Base-by-base conservation (phyloP, 352 stramenopile genomes). In the Plasmopara viticola region DNA sequence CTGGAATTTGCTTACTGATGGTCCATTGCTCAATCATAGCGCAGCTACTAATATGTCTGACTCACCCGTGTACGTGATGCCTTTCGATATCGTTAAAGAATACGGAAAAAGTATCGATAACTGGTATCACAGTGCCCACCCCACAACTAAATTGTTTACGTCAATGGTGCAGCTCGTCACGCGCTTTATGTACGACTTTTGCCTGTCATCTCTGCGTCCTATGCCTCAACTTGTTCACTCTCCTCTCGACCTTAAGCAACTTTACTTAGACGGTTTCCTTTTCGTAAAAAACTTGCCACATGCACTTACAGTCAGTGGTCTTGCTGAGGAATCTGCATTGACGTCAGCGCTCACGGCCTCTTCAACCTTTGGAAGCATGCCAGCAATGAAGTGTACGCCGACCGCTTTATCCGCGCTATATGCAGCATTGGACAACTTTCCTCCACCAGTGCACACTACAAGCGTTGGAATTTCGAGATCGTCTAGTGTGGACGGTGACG, bases 11-110 rank as follows among this genome's bases (percentile, higher is more conserved):
- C 77, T 97, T 13, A 88, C 75, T 4, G 75, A 94, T 44, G 86
- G 87, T 0, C 86, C 78, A 20, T 44, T 86, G 33, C 65, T 80
- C 7, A 58, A 86, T 17, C 79, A 79, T 58, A 66, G 58, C 15
- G 53, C 60, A 13, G 60, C 53, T 6, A 71, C 47, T 35, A 66
- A 46, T 45, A 49, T 45, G 30, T 63, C 49, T 7, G 68, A 82
- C 10, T 51, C 68, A 37, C 64, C 70, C 12, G 61, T 68, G 28
- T 84, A 86, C 55, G 64, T 80, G 17, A 63, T 67, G n/a, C 66
- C 84, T 0, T 97, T 96, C 55, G 92, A 98, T 61, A 65, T 97
- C n/a, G 88, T 97, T 3, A 73, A 79, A 34, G 88, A 97, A 51
- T 96, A 96, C 54, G 94, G 95, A 37, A 77, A 78, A 38, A 83